Evolutionary conservation across 2,329 filamentous ascomycete species (phyloP), one percentile per base, ranked within the genome.

Genomic region (Ophiocordyceps camponoti-rufipedis): DNA sequence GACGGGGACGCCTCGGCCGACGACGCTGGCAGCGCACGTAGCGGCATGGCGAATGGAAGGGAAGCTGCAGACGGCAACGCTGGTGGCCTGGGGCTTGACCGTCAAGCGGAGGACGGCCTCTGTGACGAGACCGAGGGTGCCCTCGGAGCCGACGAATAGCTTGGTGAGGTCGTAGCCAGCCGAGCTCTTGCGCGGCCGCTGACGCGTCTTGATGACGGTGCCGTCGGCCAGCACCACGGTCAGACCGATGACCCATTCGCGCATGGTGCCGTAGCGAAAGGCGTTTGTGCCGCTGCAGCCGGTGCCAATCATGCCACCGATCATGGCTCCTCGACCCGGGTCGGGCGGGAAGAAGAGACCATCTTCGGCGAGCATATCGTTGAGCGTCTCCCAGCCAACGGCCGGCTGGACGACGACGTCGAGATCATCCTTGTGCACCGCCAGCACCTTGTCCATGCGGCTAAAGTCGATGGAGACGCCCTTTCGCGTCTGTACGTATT

Each of bases 181-280:
- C 46, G 82, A 87, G 56, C 82, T 88, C 69, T 94, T 95, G 52
- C 87, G 75, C 11, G 87, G 86, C 43, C 87, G 75, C 62, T 93
- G 86, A 50, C 84, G 74, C 11, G 88, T 95, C 69, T 88, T 89
- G 64, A 95, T 81, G 44, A 94, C 64, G 1, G 87, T 94, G 44
- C 87, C 87, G 61, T 94, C 88, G 16, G 87, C 87, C 54, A 94
- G 71, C 11, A 94, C 87, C 4, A 94, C 85, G 0, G 87, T 94
- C 52, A 94, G 64, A 45, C 76, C 82, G 19, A 94, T 66, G 12
- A 94, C 88, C 87, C 87, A 94, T 58, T 94, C 87, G 50, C 85
- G 80, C 86, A 94, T 94, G 2, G 87, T 94, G 50, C 87, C 88
- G 60, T 94, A 94, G 47, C 87, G 74, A 66, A 93, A 94, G 14